Conservation (phyloP, 306 rosid genomes). For the Sphenostylis stenocarpa region DNA sequence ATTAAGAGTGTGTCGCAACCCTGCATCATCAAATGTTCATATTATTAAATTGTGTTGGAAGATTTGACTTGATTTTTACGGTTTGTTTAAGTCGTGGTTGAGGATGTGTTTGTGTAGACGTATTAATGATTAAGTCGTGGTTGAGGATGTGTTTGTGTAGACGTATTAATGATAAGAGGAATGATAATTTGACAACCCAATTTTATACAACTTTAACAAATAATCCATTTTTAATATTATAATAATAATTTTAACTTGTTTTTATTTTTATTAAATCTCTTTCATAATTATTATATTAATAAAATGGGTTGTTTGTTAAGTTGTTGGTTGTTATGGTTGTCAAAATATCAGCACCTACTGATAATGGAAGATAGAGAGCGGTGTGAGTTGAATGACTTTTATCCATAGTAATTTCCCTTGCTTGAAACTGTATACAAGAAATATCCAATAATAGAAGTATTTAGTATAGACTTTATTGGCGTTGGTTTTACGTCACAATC, state of each 20-base stretch:
- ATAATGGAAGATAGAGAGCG: background rate
- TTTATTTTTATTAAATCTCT: too few species aligned
- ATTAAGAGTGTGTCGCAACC: background rate
- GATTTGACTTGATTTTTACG: conserved; percentile 11
- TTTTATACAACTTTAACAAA: too few species aligned
- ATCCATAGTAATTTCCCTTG: background rate
- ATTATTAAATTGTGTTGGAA: conserved; percentile 16
- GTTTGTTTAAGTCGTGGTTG: background rate
- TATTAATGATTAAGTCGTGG: too few species aligned
- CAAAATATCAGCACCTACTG: too few species aligned
- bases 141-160: too few species aligned
- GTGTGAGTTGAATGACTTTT: conserved; percentile 27
- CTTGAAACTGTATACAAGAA: conserved; percentile 2
- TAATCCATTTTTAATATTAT: too few species aligned
- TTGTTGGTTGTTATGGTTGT: too few species aligned
- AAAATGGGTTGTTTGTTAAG: too few species aligned
- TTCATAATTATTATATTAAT: too few species aligned
- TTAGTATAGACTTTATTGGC: conserved; percentile 51
- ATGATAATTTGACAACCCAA: too few species aligned
- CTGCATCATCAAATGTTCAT: conserved; percentile 31
- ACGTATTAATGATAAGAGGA: too few species aligned
- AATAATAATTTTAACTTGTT: too few species aligned
- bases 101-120: conserved; percentile 10
- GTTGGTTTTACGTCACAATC: conserved; percentile 64
- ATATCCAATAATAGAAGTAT: conserved; percentile 40